A percentile compares a stretch with the other conserved stretches of the same genome.
phyloP scores from a whole-genome alignment of 2,329 filamentous ascomycete species.

The Penicillium sp. region DNA sequence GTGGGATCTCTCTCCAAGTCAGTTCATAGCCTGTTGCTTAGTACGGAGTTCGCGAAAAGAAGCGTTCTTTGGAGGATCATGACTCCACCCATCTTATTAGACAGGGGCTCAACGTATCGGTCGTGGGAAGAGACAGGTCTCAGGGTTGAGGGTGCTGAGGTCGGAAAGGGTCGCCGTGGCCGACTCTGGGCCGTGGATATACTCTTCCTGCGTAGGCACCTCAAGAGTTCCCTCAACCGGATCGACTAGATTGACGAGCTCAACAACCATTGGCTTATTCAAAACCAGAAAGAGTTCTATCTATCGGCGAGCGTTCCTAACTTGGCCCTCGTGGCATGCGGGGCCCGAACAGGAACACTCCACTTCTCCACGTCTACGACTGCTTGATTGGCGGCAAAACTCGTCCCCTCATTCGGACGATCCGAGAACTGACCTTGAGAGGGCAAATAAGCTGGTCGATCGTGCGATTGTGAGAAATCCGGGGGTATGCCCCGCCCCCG shows the following conservation, averaged over 20 bases:
- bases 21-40: too few relatives aligned
- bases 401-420: neutral
- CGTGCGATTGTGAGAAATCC: neutral
- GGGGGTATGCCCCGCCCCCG: neutral
- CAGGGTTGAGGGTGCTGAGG: neutral
- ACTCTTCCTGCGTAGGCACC: neutral
- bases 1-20: too few relatives aligned
- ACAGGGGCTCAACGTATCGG: too few relatives aligned
- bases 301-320: neutral
- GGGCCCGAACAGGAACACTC: neutral
- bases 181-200: neutral
- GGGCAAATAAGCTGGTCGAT: neutral
- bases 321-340: too few relatives aligned
- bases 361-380: too few relatives aligned
- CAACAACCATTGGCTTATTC: neutral
- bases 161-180: neutral
- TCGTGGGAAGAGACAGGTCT: too few relatives aligned
- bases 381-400: neutral
- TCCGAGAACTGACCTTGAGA: neutral
- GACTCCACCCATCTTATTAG: too few relatives aligned
- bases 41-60: too few relatives aligned
- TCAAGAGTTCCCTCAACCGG: neutral
- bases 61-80: too few relatives aligned
- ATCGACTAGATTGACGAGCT: neutral
- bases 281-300: neutral